Evolutionary conservation across 768 basidiomycete species (phyloP).

Genomic region (Kwoniella europaea): DNA sequence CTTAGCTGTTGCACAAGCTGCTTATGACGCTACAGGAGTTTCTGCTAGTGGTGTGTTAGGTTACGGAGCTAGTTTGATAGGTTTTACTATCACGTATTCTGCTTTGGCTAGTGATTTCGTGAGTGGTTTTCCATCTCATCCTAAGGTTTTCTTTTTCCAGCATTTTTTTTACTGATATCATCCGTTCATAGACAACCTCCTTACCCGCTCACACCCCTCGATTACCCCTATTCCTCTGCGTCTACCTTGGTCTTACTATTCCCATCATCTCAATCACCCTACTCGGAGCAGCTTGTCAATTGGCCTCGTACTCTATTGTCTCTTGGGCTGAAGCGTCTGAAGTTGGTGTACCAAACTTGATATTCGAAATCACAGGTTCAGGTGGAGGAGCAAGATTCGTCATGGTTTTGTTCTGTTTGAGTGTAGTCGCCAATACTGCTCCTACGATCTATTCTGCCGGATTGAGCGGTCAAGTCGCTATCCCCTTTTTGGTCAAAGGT

Average conservation of each 20-base stretch:
- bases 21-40: conserved; percentile 25
- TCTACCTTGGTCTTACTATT: conserved; percentile 51
- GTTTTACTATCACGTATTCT: conserved; percentile 55
- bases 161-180: too few species aligned
- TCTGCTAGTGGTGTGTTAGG: conserved; percentile 49
- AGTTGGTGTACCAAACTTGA: conserved; percentile 48
- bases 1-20: conserved; percentile 31
- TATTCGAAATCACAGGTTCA: conserved; percentile 50
- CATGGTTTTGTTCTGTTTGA: conserved; percentile 68
- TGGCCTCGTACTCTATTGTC: conserved; percentile 48
- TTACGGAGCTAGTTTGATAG: conserved; percentile 56
- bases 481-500: conserved; percentile 50
- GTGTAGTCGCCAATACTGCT: conserved; percentile 78
- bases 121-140: too few species aligned
- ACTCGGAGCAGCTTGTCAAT: conserved; percentile 50
- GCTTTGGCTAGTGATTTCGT: conserved; percentile 56
- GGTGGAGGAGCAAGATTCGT: conserved; percentile 51
- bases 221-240: conserved; percentile 44
- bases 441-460: conserved; percentile 70
- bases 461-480: conserved; percentile 48
- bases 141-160: too few species aligned
- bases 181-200: conserved; percentile 44
- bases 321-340: conserved; percentile 44
- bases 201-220: conserved; percentile 47
- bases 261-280: conserved; percentile 53